Base-by-base conservation (phyloP, 2,329 filamentous ascomycete genomes). In the Thelonectria discophora region DNA sequence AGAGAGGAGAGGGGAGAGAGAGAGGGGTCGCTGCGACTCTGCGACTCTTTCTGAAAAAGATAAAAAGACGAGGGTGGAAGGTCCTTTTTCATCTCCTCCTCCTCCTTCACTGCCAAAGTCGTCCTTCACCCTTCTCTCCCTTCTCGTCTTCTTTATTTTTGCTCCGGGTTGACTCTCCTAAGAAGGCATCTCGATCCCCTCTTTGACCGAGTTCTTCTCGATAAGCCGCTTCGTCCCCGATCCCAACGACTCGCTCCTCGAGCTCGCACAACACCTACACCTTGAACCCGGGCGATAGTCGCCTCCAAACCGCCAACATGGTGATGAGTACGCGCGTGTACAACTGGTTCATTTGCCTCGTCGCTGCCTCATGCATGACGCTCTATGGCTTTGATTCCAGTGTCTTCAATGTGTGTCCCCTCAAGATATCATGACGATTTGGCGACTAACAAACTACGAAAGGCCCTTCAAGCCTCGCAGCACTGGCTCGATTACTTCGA, bases 371-470 rank as follows among this genome's bases (percentile, higher is more conserved):
- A 74, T 91, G 88, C 75, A 91, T 91, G 89, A 88, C 91, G 20
- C 81, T 92, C 46, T 91, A 91, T 73, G 89, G 89, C 59, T 91
- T 91, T 73, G 89, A 91, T 81, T 88, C 89, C 1, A 90, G 88
- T 39, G 88, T 90, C 48, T 92, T 88, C 81, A 92, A 92, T 74
- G 88, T 68, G 63, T 53, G 20, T 17, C 34, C n/a, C 32, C 49
- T 7, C 17, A 6, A 12, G 13, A 27, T 10, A n/a, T 46, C 42
- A 34, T 3, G 9, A 40, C 34, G 40, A 18, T 24, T 20, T 10
- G 5, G 10, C 15, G 7, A 13, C 58, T 68, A 57, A 66, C 60
- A 21, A n/a, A 50, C 49, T 34, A 21, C 18, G n/a, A 2, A 18
- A 70, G 68, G 68, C 88, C 5, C 84, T 90, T 6, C 89, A 90